Conservation (phyloP, 2,329 filamentous ascomycete species). For the Remersonia thermophila region DNA sequence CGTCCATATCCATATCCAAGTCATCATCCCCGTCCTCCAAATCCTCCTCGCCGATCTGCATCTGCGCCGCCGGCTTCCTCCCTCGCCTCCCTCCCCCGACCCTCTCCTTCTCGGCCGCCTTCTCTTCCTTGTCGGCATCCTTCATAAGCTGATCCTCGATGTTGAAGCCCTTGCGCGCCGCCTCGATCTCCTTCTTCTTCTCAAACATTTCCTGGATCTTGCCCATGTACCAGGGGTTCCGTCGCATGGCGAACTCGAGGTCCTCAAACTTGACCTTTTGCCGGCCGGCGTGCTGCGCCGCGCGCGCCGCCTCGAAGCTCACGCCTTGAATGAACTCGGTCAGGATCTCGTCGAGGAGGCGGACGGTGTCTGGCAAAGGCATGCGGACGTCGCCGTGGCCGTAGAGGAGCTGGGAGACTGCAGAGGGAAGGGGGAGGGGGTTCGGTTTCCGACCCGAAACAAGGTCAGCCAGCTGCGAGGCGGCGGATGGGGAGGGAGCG, state of each 20-base stretch:
- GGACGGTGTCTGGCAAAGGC: slow-evolving; percentile 72
- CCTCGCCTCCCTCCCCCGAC: neutral
- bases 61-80: slow-evolving; percentile 5
- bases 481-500: slow-evolving; percentile 1
- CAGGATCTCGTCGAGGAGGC: slow-evolving; percentile 84
- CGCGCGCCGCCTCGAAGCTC: slow-evolving; percentile 77
- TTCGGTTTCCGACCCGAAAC: too few species aligned
- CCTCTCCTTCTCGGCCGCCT: slow-evolving; percentile 25
- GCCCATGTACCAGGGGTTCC: slow-evolving; percentile 75
- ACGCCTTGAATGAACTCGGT: slow-evolving; percentile 95
- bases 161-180: slow-evolving; percentile 64
- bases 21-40: slow-evolving; percentile 42
- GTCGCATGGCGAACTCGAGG: slow-evolving; percentile 26
- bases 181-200: slow-evolving; percentile 77
- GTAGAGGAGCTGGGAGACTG: slow-evolving; percentile 64
- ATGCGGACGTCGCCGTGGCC: slow-evolving; percentile 68
- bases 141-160: slow-evolving; percentile 51
- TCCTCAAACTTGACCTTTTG: slow-evolving; percentile 69
- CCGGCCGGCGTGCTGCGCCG: slow-evolving; percentile 73
- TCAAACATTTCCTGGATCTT: slow-evolving; percentile 81
- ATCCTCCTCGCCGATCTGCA: slow-evolving; percentile 31
- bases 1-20: slow-evolving; percentile 22
- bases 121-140: slow-evolving; percentile 28
- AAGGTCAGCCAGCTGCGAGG: too few species aligned
- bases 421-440: too few species aligned